These are phyloP conservation scores for Backusella tarrabulga DNA, from an alignment of 192 early-diverging fungal species.

Conservation along the genomic window DNA sequence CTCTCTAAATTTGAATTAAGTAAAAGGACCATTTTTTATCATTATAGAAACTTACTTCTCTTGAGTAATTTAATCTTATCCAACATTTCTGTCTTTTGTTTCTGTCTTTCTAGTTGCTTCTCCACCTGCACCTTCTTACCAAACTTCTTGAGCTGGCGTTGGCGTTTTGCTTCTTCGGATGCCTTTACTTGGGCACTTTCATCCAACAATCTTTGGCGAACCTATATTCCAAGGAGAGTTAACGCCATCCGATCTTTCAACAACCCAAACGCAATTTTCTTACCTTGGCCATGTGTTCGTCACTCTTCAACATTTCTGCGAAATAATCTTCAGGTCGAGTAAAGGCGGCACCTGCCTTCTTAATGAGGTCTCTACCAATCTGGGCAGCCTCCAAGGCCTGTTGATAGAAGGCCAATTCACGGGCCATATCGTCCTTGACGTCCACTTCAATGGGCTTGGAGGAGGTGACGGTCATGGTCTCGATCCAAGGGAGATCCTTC, in stretches of 20 bases:
- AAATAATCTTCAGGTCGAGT: constrained; percentile 92
- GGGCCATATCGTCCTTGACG: constrained; percentile 84
- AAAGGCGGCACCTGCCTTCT: constrained; percentile 70
- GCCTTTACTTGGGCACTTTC: constrained; percentile 78
- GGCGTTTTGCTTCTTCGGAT: constrained; percentile 80
- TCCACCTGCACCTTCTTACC: constrained; percentile 96
- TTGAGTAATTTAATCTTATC: constrained; percentile 91
- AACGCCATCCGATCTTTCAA: no score
- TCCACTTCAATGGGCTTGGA: constrained; percentile 53
- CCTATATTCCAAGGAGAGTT: constrained; percentile 21
- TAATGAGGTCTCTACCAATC: constrained; percentile 59
- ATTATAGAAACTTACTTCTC: constrained; percentile 64
- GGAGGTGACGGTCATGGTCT: constrained; percentile 65
- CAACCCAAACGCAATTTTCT: background rate
- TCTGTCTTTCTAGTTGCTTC: constrained; percentile 85
- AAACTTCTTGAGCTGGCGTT: constrained; percentile 93
- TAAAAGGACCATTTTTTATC: no score
- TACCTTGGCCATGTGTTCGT: constrained; percentile 86
- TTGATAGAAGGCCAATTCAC: constrained; percentile 92
- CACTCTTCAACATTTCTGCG: constrained; percentile 98
- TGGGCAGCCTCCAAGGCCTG: constrained; percentile 83
- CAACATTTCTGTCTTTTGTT: constrained; percentile 82
- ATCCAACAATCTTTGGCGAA: constrained; percentile 84
- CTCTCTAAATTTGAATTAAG: constrained; percentile 38
- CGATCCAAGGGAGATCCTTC: constrained; percentile 66